Base-by-base conservation (phyloP, 495 filamentous ascomycete genomes). In the Gamarada debralockiae region DNA sequence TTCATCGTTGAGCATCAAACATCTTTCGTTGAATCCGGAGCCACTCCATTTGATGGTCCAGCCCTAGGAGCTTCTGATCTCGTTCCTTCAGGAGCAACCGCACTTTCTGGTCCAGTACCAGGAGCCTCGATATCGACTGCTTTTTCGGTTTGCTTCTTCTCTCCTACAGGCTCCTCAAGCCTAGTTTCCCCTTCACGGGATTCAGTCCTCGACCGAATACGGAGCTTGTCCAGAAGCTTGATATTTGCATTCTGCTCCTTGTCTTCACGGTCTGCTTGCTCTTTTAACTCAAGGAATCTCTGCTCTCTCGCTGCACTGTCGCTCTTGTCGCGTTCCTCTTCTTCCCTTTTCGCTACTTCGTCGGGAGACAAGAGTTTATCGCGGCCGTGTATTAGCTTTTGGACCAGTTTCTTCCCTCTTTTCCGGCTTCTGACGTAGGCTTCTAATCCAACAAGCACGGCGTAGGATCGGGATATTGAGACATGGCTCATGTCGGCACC, bases 401-500 rank as follows among this genome's bases (percentile, higher is more conserved):
- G 21, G 14, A 65, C 27, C 2, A 65, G 12, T 20, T 50, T 58
- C 48, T 62, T 58, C 5, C 55, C 62, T 15, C 55, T 31, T 17
- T 53, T 31, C 5, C 62, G 53, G 1, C 80, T 69, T 60, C 75
- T 79, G 33, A 82, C 68, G 55, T 93, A 97, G 15, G 82, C 79
- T 67, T 96, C 89, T 9, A 96, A 78, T 0, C 92, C 92, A 1
- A 90, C 78, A 0, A 95, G 72, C 1, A 93, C 81, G 0, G 88
- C 85, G 60, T 95, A 96, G 3, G 83, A 85, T 56, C 88, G 85
- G 24, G 83, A 87, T 24, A 95, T 86, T 1, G 79, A 85, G 8
- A 93, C 82, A 21, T 77, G 78, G 0, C 78, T 79, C 81, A 95
- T 85, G 60, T 97, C 90, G 0, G 86, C 91, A 1, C 87, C 87